These are phyloP conservation scores for Bisporella sp. DNA, from an alignment of 2,329 filamentous ascomycete species.

Conservation along the genomic window DNA sequence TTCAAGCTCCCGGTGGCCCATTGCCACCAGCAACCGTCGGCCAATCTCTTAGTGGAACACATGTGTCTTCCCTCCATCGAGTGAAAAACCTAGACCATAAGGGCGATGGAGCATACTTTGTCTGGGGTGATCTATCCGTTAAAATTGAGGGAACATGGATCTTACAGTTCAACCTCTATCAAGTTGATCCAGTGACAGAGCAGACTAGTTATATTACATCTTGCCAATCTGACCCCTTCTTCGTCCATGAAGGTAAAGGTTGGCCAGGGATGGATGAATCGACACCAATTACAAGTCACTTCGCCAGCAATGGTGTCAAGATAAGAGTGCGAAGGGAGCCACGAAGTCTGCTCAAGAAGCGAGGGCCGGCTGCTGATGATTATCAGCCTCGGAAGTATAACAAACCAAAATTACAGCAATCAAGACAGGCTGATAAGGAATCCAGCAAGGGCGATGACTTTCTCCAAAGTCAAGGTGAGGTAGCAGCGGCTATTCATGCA, in stretches of 20 bases:
- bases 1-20: conserved; percentile 36
- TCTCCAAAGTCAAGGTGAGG: not conserved
- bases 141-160: conserved; percentile 66
- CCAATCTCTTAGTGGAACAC: conserved; percentile 60
- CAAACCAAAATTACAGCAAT: conserved; percentile 3
- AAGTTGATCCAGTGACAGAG: conserved; percentile 44
- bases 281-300: conserved; percentile 71
- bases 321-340: conserved; percentile 79
- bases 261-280: conserved; percentile 79
- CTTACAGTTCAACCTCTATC: conserved; percentile 72
- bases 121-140: conserved; percentile 84
- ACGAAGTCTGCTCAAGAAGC: conserved; percentile 36
- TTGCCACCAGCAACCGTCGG: conserved; percentile 29
- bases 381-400: conserved; percentile 25
- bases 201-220: conserved; percentile 21
- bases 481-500: too few relatives aligned
- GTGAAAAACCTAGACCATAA: conserved; percentile 71
- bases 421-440: not conserved
- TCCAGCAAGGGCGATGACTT: not conserved
- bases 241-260: conserved; percentile 56
- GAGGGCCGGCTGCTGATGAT: conserved; percentile 26
- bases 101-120: conserved; percentile 73
- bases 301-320: conserved; percentile 82
- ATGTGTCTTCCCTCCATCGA: conserved; percentile 75
- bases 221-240: conserved; percentile 60